Base-by-base conservation (phyloP, 371 early-diverging fungal species). In the Rhizopus arrhizus region DNA sequence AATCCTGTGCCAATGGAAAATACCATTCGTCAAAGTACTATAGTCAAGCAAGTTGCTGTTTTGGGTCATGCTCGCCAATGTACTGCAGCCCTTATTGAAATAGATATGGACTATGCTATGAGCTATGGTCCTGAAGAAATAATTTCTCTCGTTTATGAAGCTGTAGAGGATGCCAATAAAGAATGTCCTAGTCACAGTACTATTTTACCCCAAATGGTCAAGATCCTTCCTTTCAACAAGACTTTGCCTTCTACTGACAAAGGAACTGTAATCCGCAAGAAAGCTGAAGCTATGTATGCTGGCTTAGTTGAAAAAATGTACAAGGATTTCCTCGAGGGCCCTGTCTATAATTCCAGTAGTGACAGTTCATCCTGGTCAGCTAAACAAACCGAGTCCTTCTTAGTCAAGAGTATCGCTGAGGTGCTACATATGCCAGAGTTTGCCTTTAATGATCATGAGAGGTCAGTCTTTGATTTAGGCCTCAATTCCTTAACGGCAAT, bases 1-100 rank as follows among this genome's bases (percentile, higher is more conserved):
- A 76, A 74, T 33, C 80, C 80, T 29, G 28, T 72, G 3, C 72
- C 74, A 11, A 74, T 79, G 65, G 80, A 79, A 58, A 51, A 49
- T 3, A 38, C 62, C 2, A 66, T 79, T 16, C 61, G 66, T 35
- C 56, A 54, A 10, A 43, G 43, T 5, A 59, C 60, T 12, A 31
- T 76, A 7, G 59, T 79, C 12, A 49, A 59, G 2, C 56, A 67
- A 10, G 65, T 56, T 38, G 63, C 63, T 13, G 69, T 79, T 12
- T 7, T 75, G 16, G 80, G 74, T 10, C 67, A 68, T 36, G 53
- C 51, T 13, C 65, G 73, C n/a, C 72, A 69, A 45, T 74, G 70
- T 28, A 72, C 77, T n/a, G 62, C 58, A 54, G 66, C 62, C 4
- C 38, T 79, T 3, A 53, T 79, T 11, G 62, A 76, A 42, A 64